phyloP scores from a whole-genome alignment of 2,329 filamentous ascomycete genomes.

The Alternaria panax region DNA sequence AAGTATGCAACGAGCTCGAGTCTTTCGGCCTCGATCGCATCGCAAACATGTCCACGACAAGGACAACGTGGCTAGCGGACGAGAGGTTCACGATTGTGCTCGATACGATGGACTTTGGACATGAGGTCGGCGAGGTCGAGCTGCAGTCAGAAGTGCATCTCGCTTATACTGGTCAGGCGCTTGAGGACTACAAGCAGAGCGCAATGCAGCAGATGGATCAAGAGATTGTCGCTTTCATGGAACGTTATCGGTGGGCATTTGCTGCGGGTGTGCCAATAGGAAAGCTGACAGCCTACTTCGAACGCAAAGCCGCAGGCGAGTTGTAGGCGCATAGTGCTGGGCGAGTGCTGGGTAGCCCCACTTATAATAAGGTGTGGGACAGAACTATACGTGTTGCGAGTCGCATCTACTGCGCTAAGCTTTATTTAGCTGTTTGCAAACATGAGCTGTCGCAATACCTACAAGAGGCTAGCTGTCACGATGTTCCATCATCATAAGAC shows the following conservation, averaged over 20 bases:
- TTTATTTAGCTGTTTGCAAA: not conserved
- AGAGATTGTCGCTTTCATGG: slow-evolving; percentile 18
- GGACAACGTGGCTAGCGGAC: slow-evolving; percentile 38
- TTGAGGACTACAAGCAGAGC: slow-evolving; percentile 14
- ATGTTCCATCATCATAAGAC: no score
- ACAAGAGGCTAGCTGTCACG: not conserved
- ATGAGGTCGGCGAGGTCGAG: slow-evolving; percentile 46
- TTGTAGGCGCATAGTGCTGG: not conserved
- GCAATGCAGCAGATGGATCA: slow-evolving; percentile 21
- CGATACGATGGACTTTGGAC: slow-evolving; percentile 35
- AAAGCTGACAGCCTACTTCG: slow-evolving; percentile 24
- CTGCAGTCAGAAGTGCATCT: slow-evolving; percentile 30
- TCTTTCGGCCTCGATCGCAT: slow-evolving; percentile 14
- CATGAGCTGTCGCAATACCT: not conserved
- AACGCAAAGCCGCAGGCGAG: slow-evolving; percentile 6
- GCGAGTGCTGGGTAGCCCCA: not conserved
- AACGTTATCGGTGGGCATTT: slow-evolving; percentile 21
- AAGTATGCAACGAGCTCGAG: slow-evolving; percentile 19
- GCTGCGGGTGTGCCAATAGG: slow-evolving; percentile 15
- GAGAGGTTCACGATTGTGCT: slow-evolving; percentile 19
- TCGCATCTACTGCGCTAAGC: not conserved
- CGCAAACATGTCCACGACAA: slow-evolving; percentile 33
- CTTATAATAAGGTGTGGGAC: not conserved
- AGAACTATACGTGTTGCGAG: not conserved
- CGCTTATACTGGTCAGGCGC: slow-evolving; percentile 1